Conservation (phyloP, 257 asterid genomes). For the Salvia hispanica region DNA sequence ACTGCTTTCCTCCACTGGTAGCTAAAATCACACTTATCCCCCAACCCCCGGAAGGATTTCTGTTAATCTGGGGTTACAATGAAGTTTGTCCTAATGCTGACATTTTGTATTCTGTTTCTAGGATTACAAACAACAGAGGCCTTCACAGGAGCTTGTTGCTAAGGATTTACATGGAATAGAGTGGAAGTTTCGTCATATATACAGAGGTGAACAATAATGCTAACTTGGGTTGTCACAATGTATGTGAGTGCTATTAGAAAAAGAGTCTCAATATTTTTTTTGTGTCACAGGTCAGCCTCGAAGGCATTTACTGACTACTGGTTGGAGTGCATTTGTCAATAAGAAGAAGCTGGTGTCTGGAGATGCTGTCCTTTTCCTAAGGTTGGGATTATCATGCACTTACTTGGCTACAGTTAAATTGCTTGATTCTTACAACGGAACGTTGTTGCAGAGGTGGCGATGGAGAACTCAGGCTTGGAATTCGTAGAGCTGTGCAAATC, state of each 20-base stretch:
- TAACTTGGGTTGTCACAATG: not conserved
- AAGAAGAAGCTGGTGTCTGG: slow-evolving; percentile 92
- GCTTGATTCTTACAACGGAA: slow-evolving; percentile 5
- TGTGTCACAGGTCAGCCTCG: slow-evolving; percentile 90
- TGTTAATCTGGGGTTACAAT: not conserved
- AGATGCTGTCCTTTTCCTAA: slow-evolving; percentile 92
- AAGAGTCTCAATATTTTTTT: not conserved
- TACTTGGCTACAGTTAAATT: not conserved
- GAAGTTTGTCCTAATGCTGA: not conserved
- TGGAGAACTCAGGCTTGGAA: slow-evolving; percentile 95
- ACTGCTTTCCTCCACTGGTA: slow-evolving; percentile 98
- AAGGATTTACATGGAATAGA: slow-evolving; percentile 87
- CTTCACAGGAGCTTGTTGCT: slow-evolving; percentile 95
- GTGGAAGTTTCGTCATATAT: slow-evolving; percentile 97
- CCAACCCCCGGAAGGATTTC: no score
- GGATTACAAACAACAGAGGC: slow-evolving; percentile 95
- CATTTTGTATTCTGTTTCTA: slow-evolving; percentile 30
- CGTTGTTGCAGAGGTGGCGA: slow-evolving; percentile 76
- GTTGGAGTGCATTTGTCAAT: slow-evolving; percentile 99
- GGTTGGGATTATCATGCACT: slow-evolving; percentile 44
- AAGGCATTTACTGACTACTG: slow-evolving; percentile 95
- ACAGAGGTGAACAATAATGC: slow-evolving; percentile 58
- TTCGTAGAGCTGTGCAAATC: slow-evolving; percentile 87
- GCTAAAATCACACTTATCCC: not conserved
- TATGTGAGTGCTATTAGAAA: not conserved